Evolutionary conservation across 257 asterid species (phyloP).

Genomic region (Penstemon eatonii): DNA sequence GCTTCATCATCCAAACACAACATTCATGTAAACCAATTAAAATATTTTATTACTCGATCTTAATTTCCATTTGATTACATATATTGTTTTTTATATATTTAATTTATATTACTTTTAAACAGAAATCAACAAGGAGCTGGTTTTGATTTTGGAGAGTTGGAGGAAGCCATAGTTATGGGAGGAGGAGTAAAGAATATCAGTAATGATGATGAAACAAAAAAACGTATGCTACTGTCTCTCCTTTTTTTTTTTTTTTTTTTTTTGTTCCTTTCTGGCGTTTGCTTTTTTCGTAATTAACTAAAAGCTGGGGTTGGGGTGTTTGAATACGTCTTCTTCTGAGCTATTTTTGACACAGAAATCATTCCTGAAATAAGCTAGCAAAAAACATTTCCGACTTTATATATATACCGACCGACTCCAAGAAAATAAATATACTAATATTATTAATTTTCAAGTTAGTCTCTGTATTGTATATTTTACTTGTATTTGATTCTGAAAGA

Average conservation of each 20-base stretch:
- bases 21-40: slow-evolving; percentile 54
- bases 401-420: slow-evolving; percentile 67
- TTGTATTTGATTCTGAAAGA: slow-evolving; percentile 35
- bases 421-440: background rate
- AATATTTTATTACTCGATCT: background rate
- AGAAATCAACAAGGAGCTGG: slow-evolving; percentile 67
- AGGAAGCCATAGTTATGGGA: slow-evolving; percentile 77
- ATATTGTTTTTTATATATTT: too few species aligned
- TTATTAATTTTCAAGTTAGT: background rate
- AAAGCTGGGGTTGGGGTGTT: slow-evolving; percentile 11
- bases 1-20: slow-evolving; percentile 48
- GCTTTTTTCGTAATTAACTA: slow-evolving; percentile 32
- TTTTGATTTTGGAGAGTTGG: slow-evolving; percentile 90
- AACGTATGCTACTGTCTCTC: slow-evolving; percentile 48
- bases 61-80: slow-evolving; percentile 24
- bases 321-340: slow-evolving; percentile 49
- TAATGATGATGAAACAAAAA: slow-evolving; percentile 58
- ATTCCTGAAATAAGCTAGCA: slow-evolving; percentile 53
- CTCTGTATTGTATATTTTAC: background rate
- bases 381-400: slow-evolving; percentile 50
- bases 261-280: slow-evolving; percentile 44
- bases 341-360: slow-evolving; percentile 61
- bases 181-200: slow-evolving; percentile 28
- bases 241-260: background rate
- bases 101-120: background rate